Conservation (phyloP, 106 monocot genomes). For the Dioscorea dumetorum region DNA sequence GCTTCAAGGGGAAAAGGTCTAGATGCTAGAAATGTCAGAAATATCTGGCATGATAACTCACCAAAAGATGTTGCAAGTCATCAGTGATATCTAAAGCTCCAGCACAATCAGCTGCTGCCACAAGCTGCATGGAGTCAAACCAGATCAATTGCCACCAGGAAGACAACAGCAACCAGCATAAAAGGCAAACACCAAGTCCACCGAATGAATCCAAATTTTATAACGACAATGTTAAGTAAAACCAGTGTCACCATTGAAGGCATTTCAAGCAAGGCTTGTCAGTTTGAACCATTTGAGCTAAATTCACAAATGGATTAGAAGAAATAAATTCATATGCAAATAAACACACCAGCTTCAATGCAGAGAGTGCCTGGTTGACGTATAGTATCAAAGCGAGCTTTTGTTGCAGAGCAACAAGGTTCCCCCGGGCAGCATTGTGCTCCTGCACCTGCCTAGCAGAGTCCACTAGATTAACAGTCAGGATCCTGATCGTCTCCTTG, state of each 20-base stretch:
- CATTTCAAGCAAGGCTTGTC: too few relatives aligned
- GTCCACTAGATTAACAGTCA: slow-evolving; percentile 71
- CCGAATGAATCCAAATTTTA: neutral
- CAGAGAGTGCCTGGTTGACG: slow-evolving; percentile 81
- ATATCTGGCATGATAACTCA: slow-evolving; percentile 16
- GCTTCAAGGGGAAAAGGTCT: too few relatives aligned
- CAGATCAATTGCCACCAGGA: neutral
- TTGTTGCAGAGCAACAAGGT: slow-evolving; percentile 80
- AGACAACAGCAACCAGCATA: neutral
- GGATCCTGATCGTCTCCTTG: slow-evolving; percentile 69
- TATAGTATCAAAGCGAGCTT: slow-evolving; percentile 90
- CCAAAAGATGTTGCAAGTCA: slow-evolving; percentile 90
- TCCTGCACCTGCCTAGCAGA: slow-evolving; percentile 86
- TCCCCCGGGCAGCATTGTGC: slow-evolving; percentile 67
- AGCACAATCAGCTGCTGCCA: slow-evolving; percentile 91
- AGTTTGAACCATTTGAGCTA: too few relatives aligned
- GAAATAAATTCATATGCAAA: neutral
- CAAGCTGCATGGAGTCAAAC: slow-evolving; percentile 50
- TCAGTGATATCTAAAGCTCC: slow-evolving; percentile 93
- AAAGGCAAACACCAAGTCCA: too few relatives aligned
- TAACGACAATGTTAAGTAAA: too few relatives aligned
- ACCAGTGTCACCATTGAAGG: too few relatives aligned
- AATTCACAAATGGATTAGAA: too few relatives aligned
- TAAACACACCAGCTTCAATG: slow-evolving; percentile 75
- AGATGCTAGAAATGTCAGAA: too few relatives aligned